Evolutionary conservation across 805 yeast species (phyloP).

Genomic region (Tetrapisispora arboricola): DNA sequence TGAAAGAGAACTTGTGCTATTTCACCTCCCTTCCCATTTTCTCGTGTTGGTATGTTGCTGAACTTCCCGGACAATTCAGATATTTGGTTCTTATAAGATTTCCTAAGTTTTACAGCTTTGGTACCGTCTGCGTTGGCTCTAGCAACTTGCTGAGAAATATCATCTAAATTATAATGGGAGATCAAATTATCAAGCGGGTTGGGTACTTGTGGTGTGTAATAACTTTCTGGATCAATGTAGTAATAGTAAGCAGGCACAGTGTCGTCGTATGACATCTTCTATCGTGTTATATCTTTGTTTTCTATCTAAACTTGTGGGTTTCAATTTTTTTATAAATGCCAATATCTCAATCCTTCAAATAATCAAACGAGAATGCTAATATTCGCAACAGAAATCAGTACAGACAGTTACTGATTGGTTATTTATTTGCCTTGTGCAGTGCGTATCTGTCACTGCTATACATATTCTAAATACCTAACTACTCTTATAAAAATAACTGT

Average conservation of each 20-base stretch:
- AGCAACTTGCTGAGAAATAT: conserved; percentile 70
- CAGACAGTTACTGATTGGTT: no score
- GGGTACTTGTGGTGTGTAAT: conserved; percentile 40
- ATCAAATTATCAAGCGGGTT: conserved; percentile 68
- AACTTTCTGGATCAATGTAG: conserved; percentile 30
- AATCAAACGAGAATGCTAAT: no score
- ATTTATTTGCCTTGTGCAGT: no score
- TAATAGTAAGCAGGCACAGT: conserved; percentile 27
- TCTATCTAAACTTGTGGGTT: no score
- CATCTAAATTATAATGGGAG: conserved; percentile 53
- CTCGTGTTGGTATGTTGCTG: conserved; percentile 41
- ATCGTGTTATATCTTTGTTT: no score
- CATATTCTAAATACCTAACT: no score
- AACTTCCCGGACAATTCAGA: conserved; percentile 77
- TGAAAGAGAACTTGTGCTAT: conserved; percentile 27
- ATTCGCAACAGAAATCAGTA: no score
- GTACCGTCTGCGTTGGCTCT: conserved; percentile 81
- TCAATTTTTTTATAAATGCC: no score
- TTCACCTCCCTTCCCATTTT: conserved; percentile 31
- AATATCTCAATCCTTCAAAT: no score
- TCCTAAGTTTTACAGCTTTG: conserved; percentile 84
- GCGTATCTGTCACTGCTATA: no score
- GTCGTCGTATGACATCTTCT: conserved; percentile 2
- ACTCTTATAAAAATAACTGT: no score
- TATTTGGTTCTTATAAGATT: conserved; percentile 90